Base-by-base conservation (phyloP, 768 basidiomycete species). In the Mycena crocata region DNA sequence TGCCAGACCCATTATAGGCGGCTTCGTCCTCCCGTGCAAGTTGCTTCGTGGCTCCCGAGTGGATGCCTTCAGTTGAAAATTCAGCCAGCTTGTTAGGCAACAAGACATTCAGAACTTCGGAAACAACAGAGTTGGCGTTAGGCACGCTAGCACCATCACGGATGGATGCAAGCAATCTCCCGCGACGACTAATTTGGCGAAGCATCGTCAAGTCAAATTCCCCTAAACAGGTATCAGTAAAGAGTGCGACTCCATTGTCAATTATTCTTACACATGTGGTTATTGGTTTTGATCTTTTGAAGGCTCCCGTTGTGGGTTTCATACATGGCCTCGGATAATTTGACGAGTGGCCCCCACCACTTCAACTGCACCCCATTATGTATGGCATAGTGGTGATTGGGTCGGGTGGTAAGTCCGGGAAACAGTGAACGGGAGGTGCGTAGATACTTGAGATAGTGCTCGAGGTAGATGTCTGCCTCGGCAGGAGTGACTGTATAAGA, bases 261-360 rank as follows among this genome's bases (percentile, higher is more conserved):
- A 23, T 44, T 13, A 44, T 23, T n/a, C 42, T 44, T 13, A 44
- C 42, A 44, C 42, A 44, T 44, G n/a, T 44, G 55, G n/a, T n/a
- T n/a, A n/a, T n/a, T n/a, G n/a, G n/a, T n/a, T n/a, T n/a, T n/a
- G n/a, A n/a, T 57, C n/a, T 55, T 51, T 24, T 49, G 42, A 2
- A 67, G 54, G 2, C 13, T 21, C 8, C 67, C 62, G 42, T 71
- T 71, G 34, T 55, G 13, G 23, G 28, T 45, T 51, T 71, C 69
- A 39, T 62, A 61, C n/a, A 55, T 24, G 45, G 57, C 55, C 30
- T 71, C 66, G 45, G 44, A 42, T 17, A 71, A 44, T 8, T 7
- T 24, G n/a, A 62, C 13, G 7, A 68, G 19, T 21, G 69, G 62
- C 5, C 69, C 69, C 69, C 69, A 71, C 55, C 56, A 64, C 52